These are phyloP conservation scores for Trichoderma semiorbis DNA, from an alignment of 2,329 filamentous ascomycete genomes.

Conservation along the genomic window DNA sequence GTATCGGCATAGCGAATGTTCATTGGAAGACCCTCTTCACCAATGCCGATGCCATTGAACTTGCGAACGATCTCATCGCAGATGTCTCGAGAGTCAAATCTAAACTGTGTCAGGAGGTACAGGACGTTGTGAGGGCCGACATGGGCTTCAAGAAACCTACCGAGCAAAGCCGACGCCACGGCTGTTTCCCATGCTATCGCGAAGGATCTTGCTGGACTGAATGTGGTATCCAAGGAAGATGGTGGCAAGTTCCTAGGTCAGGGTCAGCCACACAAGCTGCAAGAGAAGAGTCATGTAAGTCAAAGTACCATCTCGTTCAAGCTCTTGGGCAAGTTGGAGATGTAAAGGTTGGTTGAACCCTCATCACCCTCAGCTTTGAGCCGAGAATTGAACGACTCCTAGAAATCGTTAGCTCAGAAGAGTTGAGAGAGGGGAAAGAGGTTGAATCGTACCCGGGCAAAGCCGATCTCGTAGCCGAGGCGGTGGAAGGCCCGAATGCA, in stretches of 20 bases:
- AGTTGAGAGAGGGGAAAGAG: neutral
- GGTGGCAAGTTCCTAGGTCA: slow-evolving; percentile 63
- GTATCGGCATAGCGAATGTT: slow-evolving; percentile 98
- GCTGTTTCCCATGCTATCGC: slow-evolving; percentile 86
- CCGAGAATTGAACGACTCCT: slow-evolving; percentile 98
- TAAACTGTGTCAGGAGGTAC: neutral
- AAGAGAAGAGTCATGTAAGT: neutral
- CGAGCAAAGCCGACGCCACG: slow-evolving; percentile 96
- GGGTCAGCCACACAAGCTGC: neutral
- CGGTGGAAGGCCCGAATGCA: slow-evolving; percentile 95
- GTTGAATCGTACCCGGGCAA: slow-evolving; percentile 68
- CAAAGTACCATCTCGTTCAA: slow-evolving; percentile 80
- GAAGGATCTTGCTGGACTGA: slow-evolving; percentile 90
- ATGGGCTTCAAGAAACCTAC: slow-evolving; percentile 48
- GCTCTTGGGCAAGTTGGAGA: slow-evolving; percentile 90
- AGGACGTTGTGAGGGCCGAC: too few relatives aligned
- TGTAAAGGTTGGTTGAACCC: slow-evolving; percentile 89
- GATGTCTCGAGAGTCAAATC: slow-evolving; percentile 79
- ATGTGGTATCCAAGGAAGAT: slow-evolving; percentile 81
- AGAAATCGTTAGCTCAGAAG: slow-evolving; percentile 11
- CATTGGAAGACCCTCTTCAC: slow-evolving; percentile 76
- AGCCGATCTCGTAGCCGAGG: slow-evolving; percentile 94
- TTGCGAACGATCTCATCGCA: slow-evolving; percentile 86
- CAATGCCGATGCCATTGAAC: slow-evolving; percentile 76
- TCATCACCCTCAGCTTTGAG: slow-evolving; percentile 94